Evolutionary conservation across 2,329 filamentous ascomycete genomes (phyloP).

Genomic region (Scedosporium dehoogii): DNA sequence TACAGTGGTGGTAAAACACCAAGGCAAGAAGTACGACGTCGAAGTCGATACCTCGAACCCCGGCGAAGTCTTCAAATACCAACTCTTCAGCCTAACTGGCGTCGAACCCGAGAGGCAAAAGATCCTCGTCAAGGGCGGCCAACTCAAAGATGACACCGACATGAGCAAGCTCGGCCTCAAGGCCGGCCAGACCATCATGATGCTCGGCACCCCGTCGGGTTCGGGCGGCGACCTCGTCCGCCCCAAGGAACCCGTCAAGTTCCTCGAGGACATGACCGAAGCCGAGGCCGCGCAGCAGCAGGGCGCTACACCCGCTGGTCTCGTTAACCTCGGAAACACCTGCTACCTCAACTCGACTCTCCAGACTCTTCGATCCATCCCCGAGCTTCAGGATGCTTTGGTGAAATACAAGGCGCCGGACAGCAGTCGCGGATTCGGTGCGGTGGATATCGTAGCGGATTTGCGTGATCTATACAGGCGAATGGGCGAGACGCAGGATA

Average conservation of each 20-base stretch:
- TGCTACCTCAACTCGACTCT: slow-evolving; percentile 97
- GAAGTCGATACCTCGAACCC: slow-evolving; percentile 77
- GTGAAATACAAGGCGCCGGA: slow-evolving; percentile 41
- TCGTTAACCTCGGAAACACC: slow-evolving; percentile 91
- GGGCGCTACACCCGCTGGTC: slow-evolving; percentile 76
- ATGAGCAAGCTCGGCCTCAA: slow-evolving; percentile 79
- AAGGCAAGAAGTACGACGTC: slow-evolving; percentile 90
- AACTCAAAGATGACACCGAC: slow-evolving; percentile 90
- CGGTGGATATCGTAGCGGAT: slow-evolving; percentile 28
- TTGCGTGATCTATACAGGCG: slow-evolving; percentile 77
- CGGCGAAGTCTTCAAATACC: slow-evolving; percentile 91
- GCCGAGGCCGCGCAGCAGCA: slow-evolving; percentile 76
- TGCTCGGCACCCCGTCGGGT: slow-evolving; percentile 83
- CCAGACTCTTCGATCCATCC: slow-evolving; percentile 81
- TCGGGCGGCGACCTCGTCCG: slow-evolving; percentile 51
- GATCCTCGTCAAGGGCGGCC: slow-evolving; percentile 85
- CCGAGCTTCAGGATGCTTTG: slow-evolving; percentile 79
- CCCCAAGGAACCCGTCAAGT: slow-evolving; percentile 75
- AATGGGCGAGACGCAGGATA: slow-evolving; percentile 81
- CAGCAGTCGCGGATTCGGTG: slow-evolving; percentile 35
- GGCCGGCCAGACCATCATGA: slow-evolving; percentile 79
- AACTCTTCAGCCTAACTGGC: slow-evolving; percentile 88
- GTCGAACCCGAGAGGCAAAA: slow-evolving; percentile 97
- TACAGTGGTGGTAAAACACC: slow-evolving; percentile 83
- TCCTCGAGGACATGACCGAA: slow-evolving; percentile 95